phyloP scores from a whole-genome alignment of 176 grass and related monocot species.

The Oryza brachyantha region DNA sequence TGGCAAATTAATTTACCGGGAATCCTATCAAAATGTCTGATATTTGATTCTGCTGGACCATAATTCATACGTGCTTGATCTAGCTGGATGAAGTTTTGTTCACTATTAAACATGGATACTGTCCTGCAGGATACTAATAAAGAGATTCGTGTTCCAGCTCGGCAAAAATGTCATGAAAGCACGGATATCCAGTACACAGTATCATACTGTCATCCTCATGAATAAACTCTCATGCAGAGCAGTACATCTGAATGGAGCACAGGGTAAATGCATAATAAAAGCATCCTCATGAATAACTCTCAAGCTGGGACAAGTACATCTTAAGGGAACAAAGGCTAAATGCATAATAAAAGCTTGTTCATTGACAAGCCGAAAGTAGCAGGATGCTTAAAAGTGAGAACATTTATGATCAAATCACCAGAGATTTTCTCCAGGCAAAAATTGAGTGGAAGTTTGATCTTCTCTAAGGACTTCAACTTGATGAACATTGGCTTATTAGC shows the following conservation, averaged over 20 bases:
- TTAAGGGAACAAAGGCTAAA: not conserved
- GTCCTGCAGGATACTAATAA: not conserved
- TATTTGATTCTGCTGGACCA: not conserved
- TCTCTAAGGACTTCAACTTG: conserved; percentile 33
- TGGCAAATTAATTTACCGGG: not conserved
- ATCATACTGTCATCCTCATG: not conserved
- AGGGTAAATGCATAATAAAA: not conserved
- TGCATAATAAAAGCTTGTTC: not conserved
- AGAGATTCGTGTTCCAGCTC: not conserved
- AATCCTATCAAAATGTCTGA: not conserved
- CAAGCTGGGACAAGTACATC: not conserved
- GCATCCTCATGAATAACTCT: not conserved
- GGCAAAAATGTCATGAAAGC: not conserved
- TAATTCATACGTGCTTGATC: not conserved
- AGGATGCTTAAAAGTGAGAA: conserved; percentile 19
- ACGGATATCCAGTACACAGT: not conserved
- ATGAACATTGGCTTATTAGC: not conserved
- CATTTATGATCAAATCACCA: conserved; percentile 15
- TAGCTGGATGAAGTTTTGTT: not conserved
- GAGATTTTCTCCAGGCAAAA: not conserved
- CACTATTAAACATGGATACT: not conserved
- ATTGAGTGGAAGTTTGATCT: conserved; percentile 25
- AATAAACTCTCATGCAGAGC: not conserved
- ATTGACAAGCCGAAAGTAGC: not conserved
- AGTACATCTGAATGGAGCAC: not conserved